A percentile compares a stretch with the other conserved stretches of the same genome.
Evolutionary conservation across 495 filamentous ascomycete species (phyloP).

Genomic region (Margaritispora aquatica): DNA sequence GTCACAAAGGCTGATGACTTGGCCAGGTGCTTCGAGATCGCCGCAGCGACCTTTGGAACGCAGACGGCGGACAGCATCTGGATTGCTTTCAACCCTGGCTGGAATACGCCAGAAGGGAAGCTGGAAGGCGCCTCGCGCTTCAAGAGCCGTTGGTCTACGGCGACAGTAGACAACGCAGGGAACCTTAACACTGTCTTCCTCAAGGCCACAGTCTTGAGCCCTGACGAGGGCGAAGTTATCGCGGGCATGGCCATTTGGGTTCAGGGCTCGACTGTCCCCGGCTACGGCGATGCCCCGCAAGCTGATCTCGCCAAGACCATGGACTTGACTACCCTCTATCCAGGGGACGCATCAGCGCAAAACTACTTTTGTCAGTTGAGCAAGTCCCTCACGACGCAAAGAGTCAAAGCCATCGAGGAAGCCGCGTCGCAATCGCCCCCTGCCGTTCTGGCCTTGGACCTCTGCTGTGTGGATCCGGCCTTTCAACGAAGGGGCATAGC

Average conservation of each 20-base stretch:
- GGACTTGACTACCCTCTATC: background rate
- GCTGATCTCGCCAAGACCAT: background rate
- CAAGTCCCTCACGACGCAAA: background rate
- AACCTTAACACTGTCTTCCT: background rate
- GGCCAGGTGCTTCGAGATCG: background rate
- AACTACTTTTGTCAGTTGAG: background rate
- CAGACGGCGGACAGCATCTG: background rate
- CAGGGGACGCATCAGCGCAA: background rate
- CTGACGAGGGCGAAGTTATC: background rate
- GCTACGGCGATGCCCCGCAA: background rate
- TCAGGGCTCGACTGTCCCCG: background rate
- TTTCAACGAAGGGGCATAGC: background rate
- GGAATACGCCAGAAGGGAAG: background rate
- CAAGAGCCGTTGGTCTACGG: background rate
- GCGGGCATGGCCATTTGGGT: background rate
- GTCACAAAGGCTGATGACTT: background rate
- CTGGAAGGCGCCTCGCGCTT: background rate
- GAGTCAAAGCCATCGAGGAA: background rate
- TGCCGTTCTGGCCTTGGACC: background rate
- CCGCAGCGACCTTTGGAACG: background rate
- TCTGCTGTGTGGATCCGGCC: background rate
- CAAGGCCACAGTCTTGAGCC: background rate
- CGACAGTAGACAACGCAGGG: background rate
- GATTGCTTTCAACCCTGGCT: background rate
- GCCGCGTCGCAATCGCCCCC: background rate